Conservation (phyloP, 371 early-diverging fungal species). For the Vairimorpha necatrix region DNA sequence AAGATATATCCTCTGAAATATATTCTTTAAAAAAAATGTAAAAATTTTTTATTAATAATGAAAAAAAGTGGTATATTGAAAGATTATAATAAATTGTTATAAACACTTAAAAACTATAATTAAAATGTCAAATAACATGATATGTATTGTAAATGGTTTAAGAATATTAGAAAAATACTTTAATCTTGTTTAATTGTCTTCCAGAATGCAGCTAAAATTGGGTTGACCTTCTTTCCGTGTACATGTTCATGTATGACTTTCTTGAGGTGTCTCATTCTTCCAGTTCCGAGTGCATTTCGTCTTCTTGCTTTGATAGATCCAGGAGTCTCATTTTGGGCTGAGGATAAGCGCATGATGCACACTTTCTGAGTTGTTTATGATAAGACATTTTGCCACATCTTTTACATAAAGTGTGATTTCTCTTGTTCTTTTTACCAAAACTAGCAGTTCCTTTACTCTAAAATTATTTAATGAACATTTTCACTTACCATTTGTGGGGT, state of each 20-base stretch:
- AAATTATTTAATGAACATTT: conserved; percentile 10
- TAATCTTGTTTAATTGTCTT: conserved; percentile 16
- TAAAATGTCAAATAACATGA: too few species aligned
- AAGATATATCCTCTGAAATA: too few species aligned
- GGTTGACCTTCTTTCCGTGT: conserved; percentile 37
- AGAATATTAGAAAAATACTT: too few species aligned
- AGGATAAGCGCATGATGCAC: conserved; percentile 96
- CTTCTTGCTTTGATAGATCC: conserved; percentile 90
- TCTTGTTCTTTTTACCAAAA: conserved; percentile 98
- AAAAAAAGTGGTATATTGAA: too few species aligned
- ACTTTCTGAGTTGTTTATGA: conserved; percentile 98
- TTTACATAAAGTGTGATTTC: conserved; percentile 93
- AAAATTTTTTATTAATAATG: too few species aligned
- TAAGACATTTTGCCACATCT: conserved; percentile 92
- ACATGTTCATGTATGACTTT: conserved; percentile 40
- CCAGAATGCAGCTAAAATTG: conserved; percentile 39
- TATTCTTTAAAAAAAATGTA: too few species aligned
- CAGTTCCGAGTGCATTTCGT: conserved; percentile 94
- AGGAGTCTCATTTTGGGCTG: conserved; percentile 82
- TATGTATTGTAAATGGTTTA: too few species aligned
- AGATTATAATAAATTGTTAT: too few species aligned
- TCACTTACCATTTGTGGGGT: conserved; percentile 37
- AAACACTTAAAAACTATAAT: too few species aligned
- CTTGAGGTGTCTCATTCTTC: conserved; percentile 92
- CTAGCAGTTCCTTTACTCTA: conserved; percentile 87